phyloP scores from a whole-genome alignment of 371 early-diverging fungal species.

The Mortierella sp. region DNA sequence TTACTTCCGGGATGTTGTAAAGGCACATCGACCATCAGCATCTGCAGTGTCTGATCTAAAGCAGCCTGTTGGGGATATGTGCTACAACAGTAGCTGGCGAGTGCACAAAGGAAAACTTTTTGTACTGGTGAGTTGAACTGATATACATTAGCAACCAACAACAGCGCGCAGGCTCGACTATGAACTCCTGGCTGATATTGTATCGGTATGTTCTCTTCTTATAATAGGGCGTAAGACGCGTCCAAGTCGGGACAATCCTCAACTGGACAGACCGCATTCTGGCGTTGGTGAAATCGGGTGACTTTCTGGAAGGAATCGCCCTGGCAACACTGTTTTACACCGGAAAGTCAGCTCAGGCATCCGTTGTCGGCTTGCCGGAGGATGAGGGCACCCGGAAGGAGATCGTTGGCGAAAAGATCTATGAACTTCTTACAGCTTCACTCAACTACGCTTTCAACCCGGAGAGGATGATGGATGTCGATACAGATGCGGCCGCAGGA shows the following conservation, averaged over 20 bases:
- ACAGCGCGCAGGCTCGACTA: not conserved
- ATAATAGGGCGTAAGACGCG: constrained; percentile 68
- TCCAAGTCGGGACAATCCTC: constrained; percentile 74
- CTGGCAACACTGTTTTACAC: constrained; percentile 75
- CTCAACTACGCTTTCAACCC: constrained; percentile 75
- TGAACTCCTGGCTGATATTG: no score
- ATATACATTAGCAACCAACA: not conserved
- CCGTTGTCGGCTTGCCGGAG: constrained; percentile 78
- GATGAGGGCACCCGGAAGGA: constrained; percentile 68
- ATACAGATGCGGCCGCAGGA: constrained; percentile 55
- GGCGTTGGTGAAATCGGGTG: constrained; percentile 76
- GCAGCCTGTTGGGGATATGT: constrained; percentile 68
- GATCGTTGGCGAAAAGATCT: constrained; percentile 72
- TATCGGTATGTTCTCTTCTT: not conserved
- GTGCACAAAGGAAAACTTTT: constrained; percentile 77
- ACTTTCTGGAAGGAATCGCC: constrained; percentile 77
- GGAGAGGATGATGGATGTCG: constrained; percentile 60
- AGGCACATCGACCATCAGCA: constrained; percentile 23
- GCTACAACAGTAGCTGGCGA: constrained; percentile 75
- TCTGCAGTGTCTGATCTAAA: constrained; percentile 23
- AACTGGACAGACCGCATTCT: constrained; percentile 84
- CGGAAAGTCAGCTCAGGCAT: constrained; percentile 69
- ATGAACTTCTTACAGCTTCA: constrained; percentile 75
- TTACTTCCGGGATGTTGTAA: constrained; percentile 61
- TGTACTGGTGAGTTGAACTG: constrained; percentile 63